Evolutionary conservation across 495 filamentous ascomycete genomes (phyloP), one percentile per base, ranked within the genome.

Genomic region (Terfezia boudieri): DNA sequence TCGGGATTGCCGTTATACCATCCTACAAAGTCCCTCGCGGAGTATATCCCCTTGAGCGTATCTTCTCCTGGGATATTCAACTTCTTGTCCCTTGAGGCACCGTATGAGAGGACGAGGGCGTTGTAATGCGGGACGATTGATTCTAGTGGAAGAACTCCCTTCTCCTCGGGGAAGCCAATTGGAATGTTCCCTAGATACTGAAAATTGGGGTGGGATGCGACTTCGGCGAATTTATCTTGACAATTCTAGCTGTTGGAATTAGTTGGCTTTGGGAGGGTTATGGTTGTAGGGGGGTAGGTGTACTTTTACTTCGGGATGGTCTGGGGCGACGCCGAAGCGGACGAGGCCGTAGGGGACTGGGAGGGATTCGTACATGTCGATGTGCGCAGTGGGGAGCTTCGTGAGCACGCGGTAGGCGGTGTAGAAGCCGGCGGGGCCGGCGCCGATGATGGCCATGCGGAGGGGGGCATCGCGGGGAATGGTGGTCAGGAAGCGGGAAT

Each of bases 221-320:
- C 82, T 66, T 92, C 83, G 51, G 80, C 77, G 58, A 98, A 94
- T 63, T 85, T 94, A 1, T 89, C 84, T 66, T 92, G 78, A 66
- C 89, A 96, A 64, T 94, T 94, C 87, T 95, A 59, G 8, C 53
- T 8, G 49, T 4, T 32, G 26, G 26, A 2, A 32, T 32, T 32
- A 32, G 26, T 32, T 32, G 26, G 26, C 26, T 32, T 32, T 32
- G 26, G 26, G 26, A 32, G 26, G 26, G 7, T 4, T 32, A 32
- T 20, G 20, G 7, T 32, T 32, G 2, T 14, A 3, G 20, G 43
- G 20, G 9, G 50, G 51, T 20, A 55, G n/a, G 55, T 69, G 53
- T 73, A 90, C 88, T 78, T 98, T 98, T 46, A 96, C 90, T 70
- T 96, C 88, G 12, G 90, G 88, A 67, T 98, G 90, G 65, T 98